Conservation (phyloP, 2,329 filamentous ascomycete species). For the Kalaharituber pfeilii region DNA sequence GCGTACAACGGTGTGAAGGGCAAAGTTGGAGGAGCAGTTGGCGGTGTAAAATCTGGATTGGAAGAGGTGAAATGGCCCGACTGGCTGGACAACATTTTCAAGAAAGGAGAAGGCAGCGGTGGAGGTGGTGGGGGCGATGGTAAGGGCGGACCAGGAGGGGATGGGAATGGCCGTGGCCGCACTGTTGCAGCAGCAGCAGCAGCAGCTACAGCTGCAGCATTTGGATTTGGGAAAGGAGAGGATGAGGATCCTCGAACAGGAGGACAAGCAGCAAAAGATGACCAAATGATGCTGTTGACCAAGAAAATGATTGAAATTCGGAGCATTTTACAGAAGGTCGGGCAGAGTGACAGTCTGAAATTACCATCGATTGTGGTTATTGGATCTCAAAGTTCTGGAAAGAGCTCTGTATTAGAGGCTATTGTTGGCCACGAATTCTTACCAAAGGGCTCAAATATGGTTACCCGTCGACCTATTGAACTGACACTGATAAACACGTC, state of each 20-base stretch:
- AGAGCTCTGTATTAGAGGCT: slow-evolving; percentile 90
- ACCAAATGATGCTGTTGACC: slow-evolving; percentile 98
- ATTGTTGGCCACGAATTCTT: slow-evolving; percentile 97
- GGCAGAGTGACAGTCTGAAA: slow-evolving; percentile 73
- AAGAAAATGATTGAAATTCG: slow-evolving; percentile 99
- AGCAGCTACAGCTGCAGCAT: slow-evolving; percentile 57
- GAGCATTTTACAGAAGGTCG: slow-evolving; percentile 75
- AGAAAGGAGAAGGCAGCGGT: slow-evolving; percentile 24
- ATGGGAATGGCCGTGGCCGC: slow-evolving; percentile 38
- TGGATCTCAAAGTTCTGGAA: slow-evolving; percentile 92
- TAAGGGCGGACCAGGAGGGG: slow-evolving; percentile 31
- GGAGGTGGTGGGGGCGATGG: slow-evolving; percentile 24
- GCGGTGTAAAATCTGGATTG: slow-evolving; percentile 56
- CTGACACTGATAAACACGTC: slow-evolving; percentile 91
- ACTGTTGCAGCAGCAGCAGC: slow-evolving; percentile 35
- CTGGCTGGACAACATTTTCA: slow-evolving; percentile 62
- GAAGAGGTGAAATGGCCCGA: slow-evolving; percentile 40
- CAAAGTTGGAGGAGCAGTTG: background rate
- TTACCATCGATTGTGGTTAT: slow-evolving; percentile 98
- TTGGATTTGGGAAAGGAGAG: slow-evolving; percentile 54
- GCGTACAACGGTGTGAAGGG: slow-evolving; percentile 47
- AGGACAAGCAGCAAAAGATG: slow-evolving; percentile 60
- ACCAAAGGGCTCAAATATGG: slow-evolving; percentile 97
- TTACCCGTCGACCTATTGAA: slow-evolving; percentile 87
- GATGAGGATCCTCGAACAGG: slow-evolving; percentile 44